Percentiles rank a stretch among this genome's conserved stretches.
Evolutionary conservation across 2,329 filamentous ascomycete genomes (phyloP).

Genomic region (Fusarium verrucosum): DNA sequence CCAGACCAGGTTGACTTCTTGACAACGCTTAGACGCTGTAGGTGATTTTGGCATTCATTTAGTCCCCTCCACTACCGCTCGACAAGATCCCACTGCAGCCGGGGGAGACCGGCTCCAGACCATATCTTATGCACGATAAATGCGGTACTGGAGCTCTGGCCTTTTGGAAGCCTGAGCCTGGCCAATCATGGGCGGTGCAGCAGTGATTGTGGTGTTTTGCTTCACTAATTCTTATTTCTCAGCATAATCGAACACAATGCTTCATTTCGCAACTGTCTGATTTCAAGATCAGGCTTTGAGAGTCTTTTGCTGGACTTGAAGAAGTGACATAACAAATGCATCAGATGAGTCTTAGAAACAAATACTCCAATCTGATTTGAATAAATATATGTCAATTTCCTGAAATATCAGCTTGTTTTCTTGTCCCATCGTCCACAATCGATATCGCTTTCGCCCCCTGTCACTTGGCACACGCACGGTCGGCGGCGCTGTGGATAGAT

Average conservation of each 20-base stretch:
- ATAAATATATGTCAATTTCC: background rate
- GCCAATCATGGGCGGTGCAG: conserved; percentile 12
- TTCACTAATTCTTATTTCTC: conserved; percentile 40
- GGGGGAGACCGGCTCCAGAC: conserved; percentile 24
- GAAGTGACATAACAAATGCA: background rate
- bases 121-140: conserved; percentile 32
- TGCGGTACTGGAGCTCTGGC: conserved; percentile 24
- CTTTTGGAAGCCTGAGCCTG: conserved; percentile 10
- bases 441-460: conserved; percentile 13
- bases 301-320: background rate
- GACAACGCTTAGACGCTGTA: conserved; percentile 1
- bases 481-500: conserved; percentile 9
- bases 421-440: conserved; percentile 6
- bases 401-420: background rate
- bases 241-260: conserved; percentile 1
- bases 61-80: conserved; percentile 5
- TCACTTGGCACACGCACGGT: conserved; percentile 19
- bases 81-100: conserved; percentile 25
- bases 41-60: conserved; percentile 3
- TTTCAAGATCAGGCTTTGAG: background rate
- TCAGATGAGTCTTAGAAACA: background rate
- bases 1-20: conserved; percentile 22
- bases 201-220: conserved; percentile 19
- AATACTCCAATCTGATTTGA: no score
- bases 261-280: background rate